Percentiles rank a stretch among this genome's conserved stretches.
Evolutionary conservation across 495 filamentous ascomycete genomes (phyloP).

Genomic region (Xylaria venustula): DNA sequence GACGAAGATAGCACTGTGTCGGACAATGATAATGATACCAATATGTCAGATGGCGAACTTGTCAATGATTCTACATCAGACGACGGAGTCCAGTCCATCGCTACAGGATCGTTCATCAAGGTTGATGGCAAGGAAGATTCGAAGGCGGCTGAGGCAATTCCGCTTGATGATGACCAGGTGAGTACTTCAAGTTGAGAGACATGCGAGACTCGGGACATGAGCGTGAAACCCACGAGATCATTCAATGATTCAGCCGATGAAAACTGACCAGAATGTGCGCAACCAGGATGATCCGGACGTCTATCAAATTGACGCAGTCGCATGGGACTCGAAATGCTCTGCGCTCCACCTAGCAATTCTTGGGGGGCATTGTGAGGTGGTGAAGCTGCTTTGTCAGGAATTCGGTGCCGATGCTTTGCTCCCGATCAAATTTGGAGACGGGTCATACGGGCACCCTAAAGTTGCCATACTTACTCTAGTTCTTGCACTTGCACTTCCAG

Average conservation of each 20-base stretch:
- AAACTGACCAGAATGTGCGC: background rate
- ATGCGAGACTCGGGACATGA: too few species aligned
- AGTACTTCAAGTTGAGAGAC: background rate
- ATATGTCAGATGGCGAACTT: constrained; percentile 39
- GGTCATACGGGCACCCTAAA: constrained; percentile 40
- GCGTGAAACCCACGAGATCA: too few species aligned
- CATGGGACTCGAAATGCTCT: constrained; percentile 72
- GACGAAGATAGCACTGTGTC: constrained; percentile 23
- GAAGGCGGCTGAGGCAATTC: constrained; percentile 27
- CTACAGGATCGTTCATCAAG: constrained; percentile 68
- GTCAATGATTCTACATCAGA: constrained; percentile 34
- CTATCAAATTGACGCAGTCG: constrained; percentile 69
- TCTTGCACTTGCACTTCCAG: constrained; percentile 56
- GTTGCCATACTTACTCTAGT: constrained; percentile 64
- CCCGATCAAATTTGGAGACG: constrained; percentile 60
- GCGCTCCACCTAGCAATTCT: constrained; percentile 77
- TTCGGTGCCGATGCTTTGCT: constrained; percentile 73
- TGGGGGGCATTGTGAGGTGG: constrained; percentile 62
- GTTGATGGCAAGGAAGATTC: constrained; percentile 43
- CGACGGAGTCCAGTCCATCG: constrained; percentile 45
- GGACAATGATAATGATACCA: constrained; percentile 31
- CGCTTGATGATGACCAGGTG: constrained; percentile 51
- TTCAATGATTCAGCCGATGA: background rate
- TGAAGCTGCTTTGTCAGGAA: constrained; percentile 66
- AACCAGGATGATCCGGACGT: constrained; percentile 62